Conservation (phyloP, 495 filamentous ascomycete genomes). For the Clavariopsis aquatica region DNA sequence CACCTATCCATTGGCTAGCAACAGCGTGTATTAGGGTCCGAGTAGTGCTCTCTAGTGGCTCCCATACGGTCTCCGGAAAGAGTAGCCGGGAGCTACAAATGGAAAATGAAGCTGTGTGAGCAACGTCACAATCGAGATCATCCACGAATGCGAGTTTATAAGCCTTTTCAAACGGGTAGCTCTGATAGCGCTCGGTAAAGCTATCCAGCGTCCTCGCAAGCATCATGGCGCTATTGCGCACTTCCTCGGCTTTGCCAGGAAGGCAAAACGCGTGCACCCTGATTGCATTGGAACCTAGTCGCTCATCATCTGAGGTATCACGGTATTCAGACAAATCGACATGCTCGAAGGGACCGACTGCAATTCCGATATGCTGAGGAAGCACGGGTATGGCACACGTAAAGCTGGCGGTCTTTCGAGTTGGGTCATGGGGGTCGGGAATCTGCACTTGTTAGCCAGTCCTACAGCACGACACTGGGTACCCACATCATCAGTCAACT, state of each 20-base stretch:
- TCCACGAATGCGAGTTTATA: conserved; percentile 95
- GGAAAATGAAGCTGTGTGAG: conserved; percentile 76
- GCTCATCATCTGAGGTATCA: conserved; percentile 85
- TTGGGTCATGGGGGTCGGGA: conserved; percentile 68
- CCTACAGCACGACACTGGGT: neutral
- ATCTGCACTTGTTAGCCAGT: conserved; percentile 49
- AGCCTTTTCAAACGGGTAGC: conserved; percentile 74
- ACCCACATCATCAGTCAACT: conserved; percentile 73
- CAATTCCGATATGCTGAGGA: conserved; percentile 86
- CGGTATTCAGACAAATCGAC: conserved; percentile 87
- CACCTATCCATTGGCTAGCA: conserved; percentile 91
- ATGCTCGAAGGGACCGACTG: conserved; percentile 90
- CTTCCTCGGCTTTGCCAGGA: conserved; percentile 73
- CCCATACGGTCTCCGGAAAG: conserved; percentile 77
- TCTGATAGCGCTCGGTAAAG: conserved; percentile 79
- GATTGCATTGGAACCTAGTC: conserved; percentile 77
- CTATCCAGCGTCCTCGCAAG: conserved; percentile 78
- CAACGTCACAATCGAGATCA: conserved; percentile 71
- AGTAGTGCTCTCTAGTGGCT: conserved; percentile 75
- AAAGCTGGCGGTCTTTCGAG: conserved; percentile 83
- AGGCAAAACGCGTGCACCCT: conserved; percentile 88
- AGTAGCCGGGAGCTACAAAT: conserved; percentile 86
- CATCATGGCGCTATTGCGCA: conserved; percentile 79
- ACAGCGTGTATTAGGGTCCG: conserved; percentile 77
- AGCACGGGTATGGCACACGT: conserved; percentile 67